Base-by-base conservation (phyloP, 768 basidiomycete species). In the Macrolepiota albuminosa region DNA sequence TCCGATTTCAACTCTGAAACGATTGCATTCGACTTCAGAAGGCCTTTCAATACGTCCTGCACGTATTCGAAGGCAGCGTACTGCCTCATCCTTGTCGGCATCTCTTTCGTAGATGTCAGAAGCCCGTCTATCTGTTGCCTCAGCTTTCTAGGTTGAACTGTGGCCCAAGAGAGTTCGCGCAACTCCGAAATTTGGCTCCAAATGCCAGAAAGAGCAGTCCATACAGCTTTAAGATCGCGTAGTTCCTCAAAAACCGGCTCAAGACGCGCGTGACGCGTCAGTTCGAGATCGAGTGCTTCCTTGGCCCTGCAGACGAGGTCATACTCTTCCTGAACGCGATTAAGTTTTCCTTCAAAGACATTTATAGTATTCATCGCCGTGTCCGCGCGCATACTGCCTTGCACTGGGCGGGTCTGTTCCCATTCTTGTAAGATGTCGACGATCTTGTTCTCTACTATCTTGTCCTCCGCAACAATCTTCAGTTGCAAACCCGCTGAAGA, bases 401-500 rank as follows among this genome's bases (percentile, higher is more conserved):
- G 95, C 14, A 99, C 93, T 0, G 97, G 97, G 68, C 97, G 93
- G 63, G 89, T 93, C 68, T 88, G 83, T 71, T 98, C 95, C 97
- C 97, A 98, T 72, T 98, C 97, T 58, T 80, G 75, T 16, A 97
- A 80, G 59, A 94, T 83, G 67, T 97, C 95, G 67, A 83, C 88
- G 69, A 98, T 95, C 77, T 93, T 95, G 74, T 93, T 92, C 78
- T 96, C 93, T 1, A 98, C 86, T 57, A 98, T 94, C 78, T 96
- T 96, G 79, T 98, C 97, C 73, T 99, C 95, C 1, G 97, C 95
- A n/a, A 96, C 92, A 71, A 99, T 96, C 82, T 98, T 99, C 63
- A 98, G 80, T 73, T 98, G 97, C n/a, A 99, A 80, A 0, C 96
- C 97, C 63, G 93, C 95, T 96, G 61, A 43, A 43, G 37, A 4